These are phyloP conservation scores for Henckelia pumila DNA, from an alignment of 257 asterid genomes.

Conservation along the genomic window DNA sequence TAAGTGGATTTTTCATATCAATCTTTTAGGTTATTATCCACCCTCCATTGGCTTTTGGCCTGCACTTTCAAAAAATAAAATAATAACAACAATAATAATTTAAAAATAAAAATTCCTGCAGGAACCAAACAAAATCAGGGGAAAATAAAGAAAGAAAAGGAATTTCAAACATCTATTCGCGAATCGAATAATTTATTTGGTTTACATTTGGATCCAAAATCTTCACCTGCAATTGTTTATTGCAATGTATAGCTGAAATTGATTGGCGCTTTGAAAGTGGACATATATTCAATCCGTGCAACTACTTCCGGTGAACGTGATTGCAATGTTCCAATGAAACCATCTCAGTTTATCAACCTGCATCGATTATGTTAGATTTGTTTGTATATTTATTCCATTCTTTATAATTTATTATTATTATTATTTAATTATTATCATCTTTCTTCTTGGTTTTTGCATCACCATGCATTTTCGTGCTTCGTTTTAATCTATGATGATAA, in stretches of 20 bases:
- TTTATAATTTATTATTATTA: background rate
- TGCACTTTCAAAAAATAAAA: background rate
- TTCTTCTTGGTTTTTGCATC: background rate
- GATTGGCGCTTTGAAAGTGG: slow-evolving; percentile 21
- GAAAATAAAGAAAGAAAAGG: too few relatives aligned
- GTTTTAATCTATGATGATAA: background rate
- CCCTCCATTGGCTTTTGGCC: background rate
- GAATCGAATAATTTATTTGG: slow-evolving; percentile 6
- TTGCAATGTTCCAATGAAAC: slow-evolving; percentile 30
- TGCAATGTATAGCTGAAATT: slow-evolving; percentile 9
- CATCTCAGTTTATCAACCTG: slow-evolving; percentile 24
- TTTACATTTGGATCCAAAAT: background rate
- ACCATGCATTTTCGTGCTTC: slow-evolving; percentile 4
- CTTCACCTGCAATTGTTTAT: background rate
- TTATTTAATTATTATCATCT: background rate
- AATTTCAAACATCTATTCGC: slow-evolving; percentile 20
- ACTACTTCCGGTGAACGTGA: slow-evolving; percentile 41
- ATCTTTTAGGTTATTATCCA: background rate
- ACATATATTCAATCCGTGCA: slow-evolving; percentile 32
- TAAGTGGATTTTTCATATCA: background rate
- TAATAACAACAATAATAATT: too few relatives aligned
- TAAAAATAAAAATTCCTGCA: background rate
- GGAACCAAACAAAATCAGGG: slow-evolving; percentile 13
- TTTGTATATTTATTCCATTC: background rate
- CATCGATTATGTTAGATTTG: slow-evolving; percentile 29